phyloP scores from a whole-genome alignment of 2,329 filamentous ascomycete species.

The Neurospora sp. region DNA sequence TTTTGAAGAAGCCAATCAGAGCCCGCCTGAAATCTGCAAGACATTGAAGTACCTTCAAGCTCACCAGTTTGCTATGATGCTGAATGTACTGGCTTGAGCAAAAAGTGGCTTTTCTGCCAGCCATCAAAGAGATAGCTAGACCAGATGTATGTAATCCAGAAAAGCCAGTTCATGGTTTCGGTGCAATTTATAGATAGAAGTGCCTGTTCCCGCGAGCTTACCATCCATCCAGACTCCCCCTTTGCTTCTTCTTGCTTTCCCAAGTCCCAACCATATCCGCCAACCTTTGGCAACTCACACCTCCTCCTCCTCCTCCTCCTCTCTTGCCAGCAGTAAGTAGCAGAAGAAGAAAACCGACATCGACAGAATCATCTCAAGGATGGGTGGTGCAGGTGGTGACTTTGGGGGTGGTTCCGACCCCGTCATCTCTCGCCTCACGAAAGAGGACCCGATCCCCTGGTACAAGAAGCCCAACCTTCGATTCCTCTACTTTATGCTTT shows the following conservation, averaged over 20 bases:
- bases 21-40: no score
- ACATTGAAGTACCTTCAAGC: no score
- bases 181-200: not conserved
- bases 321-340: not conserved
- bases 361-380: not conserved
- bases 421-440: slow-evolving; percentile 26
- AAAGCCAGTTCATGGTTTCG: not conserved
- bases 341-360: not conserved
- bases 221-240: not conserved
- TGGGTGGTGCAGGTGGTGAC: not conserved
- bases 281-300: not conserved
- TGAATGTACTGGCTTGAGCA: no score
- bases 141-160: not conserved
- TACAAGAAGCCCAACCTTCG: slow-evolving; percentile 51
- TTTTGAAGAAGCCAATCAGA: no score
- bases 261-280: not conserved
- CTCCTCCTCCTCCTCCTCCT: not conserved
- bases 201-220: not conserved
- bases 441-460: slow-evolving; percentile 36
- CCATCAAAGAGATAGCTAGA: not conserved
- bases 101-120: no score
- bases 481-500: slow-evolving; percentile 44
- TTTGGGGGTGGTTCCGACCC: slow-evolving; percentile 20
- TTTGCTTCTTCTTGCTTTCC: not conserved
- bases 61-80: no score